Percentiles rank a stretch among this genome's conserved stretches.
Conservation (phyloP, 805 yeast species). For the Nakazawaea populi region DNA sequence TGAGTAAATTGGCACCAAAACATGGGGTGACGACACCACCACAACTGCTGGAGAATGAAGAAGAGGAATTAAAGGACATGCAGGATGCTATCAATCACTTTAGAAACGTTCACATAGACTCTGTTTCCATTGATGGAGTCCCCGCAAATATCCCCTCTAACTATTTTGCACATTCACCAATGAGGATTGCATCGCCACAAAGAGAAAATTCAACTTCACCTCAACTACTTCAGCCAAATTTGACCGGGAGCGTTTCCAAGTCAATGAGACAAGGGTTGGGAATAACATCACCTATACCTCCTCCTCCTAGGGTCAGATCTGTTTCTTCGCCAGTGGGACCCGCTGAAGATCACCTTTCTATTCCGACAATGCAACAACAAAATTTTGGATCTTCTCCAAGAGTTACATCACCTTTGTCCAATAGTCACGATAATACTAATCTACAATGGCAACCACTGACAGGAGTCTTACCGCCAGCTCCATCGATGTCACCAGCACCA, state of each 20-base stretch:
- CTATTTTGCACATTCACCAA: constrained; percentile 18
- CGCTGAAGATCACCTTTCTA: not conserved
- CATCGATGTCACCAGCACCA: constrained; percentile 10
- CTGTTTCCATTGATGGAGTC: constrained; percentile 66
- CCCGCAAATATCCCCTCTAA: constrained; percentile 46
- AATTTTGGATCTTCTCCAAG: not conserved
- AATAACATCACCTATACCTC: constrained; percentile 7
- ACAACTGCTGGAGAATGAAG: constrained; percentile 47
- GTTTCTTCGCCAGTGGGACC: constrained; percentile 6
- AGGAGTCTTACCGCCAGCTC: not conserved
- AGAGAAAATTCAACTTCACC: constrained; percentile 10
- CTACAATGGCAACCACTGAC: constrained; percentile 3
- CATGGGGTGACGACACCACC: constrained; percentile 16
- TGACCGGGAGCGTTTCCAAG: constrained; percentile 52
- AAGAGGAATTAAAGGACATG: constrained; percentile 67
- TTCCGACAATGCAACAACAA: not conserved
- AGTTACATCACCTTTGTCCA: constrained; percentile 12
- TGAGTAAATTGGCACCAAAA: constrained; percentile 33
- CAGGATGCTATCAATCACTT: constrained; percentile 70
- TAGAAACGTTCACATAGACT: constrained; percentile 72
- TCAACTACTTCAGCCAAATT: constrained; percentile 39
- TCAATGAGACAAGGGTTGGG: constrained; percentile 27
- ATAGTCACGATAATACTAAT: constrained; percentile 7
- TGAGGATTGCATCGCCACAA: constrained; percentile 1
- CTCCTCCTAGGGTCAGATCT: constrained; percentile 5